Evolutionary conservation across 139 green algal genomes (phyloP).

Genomic region (Klebsormidium nitens): DNA sequence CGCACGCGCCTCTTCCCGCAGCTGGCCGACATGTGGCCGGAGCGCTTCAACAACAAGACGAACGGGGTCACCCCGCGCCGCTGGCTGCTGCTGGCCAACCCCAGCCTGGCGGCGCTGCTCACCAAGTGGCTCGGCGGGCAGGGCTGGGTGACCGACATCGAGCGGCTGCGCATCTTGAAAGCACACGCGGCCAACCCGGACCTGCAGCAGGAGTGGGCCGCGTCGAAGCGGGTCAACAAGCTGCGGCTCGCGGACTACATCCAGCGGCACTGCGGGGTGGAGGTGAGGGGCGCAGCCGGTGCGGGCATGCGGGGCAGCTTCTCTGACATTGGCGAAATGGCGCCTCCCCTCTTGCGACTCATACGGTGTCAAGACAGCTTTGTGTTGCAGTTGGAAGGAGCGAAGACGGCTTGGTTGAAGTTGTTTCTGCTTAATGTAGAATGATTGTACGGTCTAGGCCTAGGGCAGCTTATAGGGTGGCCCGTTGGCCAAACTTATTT

Average conservation of each 20-base stretch:
- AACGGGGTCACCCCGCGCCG: conserved; percentile 85
- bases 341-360: too few relatives aligned
- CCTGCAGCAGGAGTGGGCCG: conserved; percentile 45
- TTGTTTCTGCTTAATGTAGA: too few relatives aligned
- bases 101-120: conserved; percentile 61
- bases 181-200: conserved; percentile 37
- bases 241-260: conserved; percentile 61
- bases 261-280: conserved; percentile 51
- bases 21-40: conserved; percentile 61
- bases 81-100: conserved; percentile 66
- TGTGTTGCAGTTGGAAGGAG: too few relatives aligned
- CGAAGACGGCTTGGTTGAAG: too few relatives aligned
- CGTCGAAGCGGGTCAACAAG: conserved; percentile 85
- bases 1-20: conserved; percentile 67
- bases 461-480: too few relatives aligned
- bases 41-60: conserved; percentile 97
- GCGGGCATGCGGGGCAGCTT: background rate
- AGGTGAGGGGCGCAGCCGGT: conserved; percentile 16
- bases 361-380: too few relatives aligned
- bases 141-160: conserved; percentile 57
- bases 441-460: too few relatives aligned
- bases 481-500: too few relatives aligned
- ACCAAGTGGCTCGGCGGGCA: conserved; percentile 67
- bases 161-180: conserved; percentile 39
- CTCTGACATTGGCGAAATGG: too few relatives aligned